Evolutionary conservation across 1,284 basidiomycete species (phyloP), one percentile per base, ranked within the genome.

Genomic region (Irpex sp.): DNA sequence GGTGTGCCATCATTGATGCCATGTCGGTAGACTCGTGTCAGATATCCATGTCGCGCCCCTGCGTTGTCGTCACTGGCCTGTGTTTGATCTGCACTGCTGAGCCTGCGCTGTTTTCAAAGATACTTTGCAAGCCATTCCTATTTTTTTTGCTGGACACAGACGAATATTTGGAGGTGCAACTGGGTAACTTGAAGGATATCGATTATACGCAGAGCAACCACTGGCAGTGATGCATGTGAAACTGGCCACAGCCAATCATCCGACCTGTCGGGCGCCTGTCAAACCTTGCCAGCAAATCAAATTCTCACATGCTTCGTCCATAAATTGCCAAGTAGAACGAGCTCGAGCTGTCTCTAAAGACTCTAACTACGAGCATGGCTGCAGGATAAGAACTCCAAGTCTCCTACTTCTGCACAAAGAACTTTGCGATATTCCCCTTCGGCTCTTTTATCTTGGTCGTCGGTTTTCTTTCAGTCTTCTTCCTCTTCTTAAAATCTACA

Each of bases 351-450:
- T 47, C 44, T 47, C 44, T 47, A n/a, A 51, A 17, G 13, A 17
- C 11, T 19, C 19, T n/a, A 4, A 51, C 6, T 13, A n/a, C 55
- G 9, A 13, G 26, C 31, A 34, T 34, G 55, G 21, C 55, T 11
- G 17, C 51, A 19, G 11, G 17, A 54, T 19, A 31, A 21, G 17
- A 9, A 57, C 36, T 13, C 19, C 21, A 9, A 36, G 17, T 56
- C 58, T 48, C 17, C 68, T 72, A 72, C 63, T 73, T 75, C 57
- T 78, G 80, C 57, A 74, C 74, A 71, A 95, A 92, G 76, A 92
- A 95, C 68, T 85, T 88, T 67, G 91, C 90, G 68, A 96, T 94
- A 11, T 91, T 91, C 66, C 82, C 70, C 15, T 61, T 62, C 38
- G 52, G 7, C 62, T 77, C 72, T 62, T 71, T 71, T 67, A 72